Evolutionary conservation across 192 early-diverging fungal genomes (phyloP).

Genomic region (Helicostylum pulchrum): DNA sequence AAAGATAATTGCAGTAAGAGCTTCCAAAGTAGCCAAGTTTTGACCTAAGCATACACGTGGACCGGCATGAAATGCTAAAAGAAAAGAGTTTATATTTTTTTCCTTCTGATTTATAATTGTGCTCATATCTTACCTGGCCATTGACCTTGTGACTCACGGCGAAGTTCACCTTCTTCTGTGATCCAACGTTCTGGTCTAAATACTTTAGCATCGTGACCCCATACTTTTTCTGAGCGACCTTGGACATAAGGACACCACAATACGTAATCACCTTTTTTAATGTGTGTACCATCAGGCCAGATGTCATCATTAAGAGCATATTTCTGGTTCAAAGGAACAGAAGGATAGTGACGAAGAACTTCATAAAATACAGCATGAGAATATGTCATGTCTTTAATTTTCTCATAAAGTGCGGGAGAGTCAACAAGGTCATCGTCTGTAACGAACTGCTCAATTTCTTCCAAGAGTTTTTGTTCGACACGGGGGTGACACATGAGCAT

Average conservation of each 20-base stretch:
- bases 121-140: conserved; percentile 30
- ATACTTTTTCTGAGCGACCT: conserved; percentile 51
- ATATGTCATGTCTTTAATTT: conserved; percentile 36
- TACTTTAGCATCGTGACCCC: conserved; percentile 60
- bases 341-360: conserved; percentile 61
- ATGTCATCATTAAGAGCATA: conserved; percentile 51
- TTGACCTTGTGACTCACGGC: conserved; percentile 40
- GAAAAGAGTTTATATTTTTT: no score
- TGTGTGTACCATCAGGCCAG: conserved; percentile 57
- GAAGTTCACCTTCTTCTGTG: conserved; percentile 33
- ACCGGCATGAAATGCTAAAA: conserved; percentile 49
- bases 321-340: conserved; percentile 61
- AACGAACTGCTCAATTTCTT: conserved; percentile 36
- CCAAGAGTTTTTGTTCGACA: conserved; percentile 39
- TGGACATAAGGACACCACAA: conserved; percentile 50
- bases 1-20: conserved; percentile 36
- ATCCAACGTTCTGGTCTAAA: conserved; percentile 71
- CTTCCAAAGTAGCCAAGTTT: conserved; percentile 44
- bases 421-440: conserved; percentile 30
- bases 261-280: conserved; percentile 51
- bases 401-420: conserved; percentile 27
- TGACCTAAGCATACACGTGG: conserved; percentile 38
- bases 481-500: conserved; percentile 39
- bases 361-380: conserved; percentile 45
- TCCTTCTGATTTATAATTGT: no score